phyloP scores from a whole-genome alignment of 495 filamentous ascomycete species.

The Jackrogersella multiformis region DNA sequence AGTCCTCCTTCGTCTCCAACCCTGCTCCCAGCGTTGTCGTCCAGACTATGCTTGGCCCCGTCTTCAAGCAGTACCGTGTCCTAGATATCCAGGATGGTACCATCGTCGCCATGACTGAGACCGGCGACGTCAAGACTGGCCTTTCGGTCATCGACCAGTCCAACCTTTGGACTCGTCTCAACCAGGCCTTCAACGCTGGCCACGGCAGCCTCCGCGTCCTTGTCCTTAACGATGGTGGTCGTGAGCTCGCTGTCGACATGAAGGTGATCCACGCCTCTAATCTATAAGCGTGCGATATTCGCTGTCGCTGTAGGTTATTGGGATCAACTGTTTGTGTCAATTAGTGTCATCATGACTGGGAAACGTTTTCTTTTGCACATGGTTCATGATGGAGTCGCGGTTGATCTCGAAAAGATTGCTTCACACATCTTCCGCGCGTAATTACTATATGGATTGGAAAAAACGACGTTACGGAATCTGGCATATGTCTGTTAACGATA shows the following conservation, averaged over 20 bases:
- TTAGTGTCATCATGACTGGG: constrained; percentile 32
- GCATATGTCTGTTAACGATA: constrained; percentile 44
- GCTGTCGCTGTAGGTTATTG: constrained; percentile 17
- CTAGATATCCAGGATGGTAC: constrained; percentile 92
- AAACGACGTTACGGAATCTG: constrained; percentile 43
- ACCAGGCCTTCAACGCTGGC: constrained; percentile 87
- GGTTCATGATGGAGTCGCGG: constrained; percentile 44
- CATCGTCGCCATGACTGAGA: constrained; percentile 64
- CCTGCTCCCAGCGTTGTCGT: constrained; percentile 94
- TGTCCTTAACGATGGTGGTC: constrained; percentile 93
- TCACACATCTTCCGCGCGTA: constrained; percentile 40
- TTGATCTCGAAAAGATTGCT: constrained; percentile 43
- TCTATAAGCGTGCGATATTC: constrained; percentile 50
- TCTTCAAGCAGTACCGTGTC: constrained; percentile 99
- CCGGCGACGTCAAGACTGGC: constrained; percentile 96
- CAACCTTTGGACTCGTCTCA: constrained; percentile 80
- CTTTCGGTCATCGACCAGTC: constrained; percentile 94
- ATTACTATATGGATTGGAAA: constrained; percentile 44
- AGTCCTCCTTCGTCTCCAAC: constrained; percentile 97
- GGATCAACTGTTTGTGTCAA: constrained; percentile 40
- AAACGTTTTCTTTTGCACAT: constrained; percentile 25
- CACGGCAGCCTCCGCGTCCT: constrained; percentile 93
- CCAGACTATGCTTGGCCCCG: constrained; percentile 98
- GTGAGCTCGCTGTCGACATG: constrained; percentile 97
- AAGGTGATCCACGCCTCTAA: constrained; percentile 88